A percentile compares a stretch with the other conserved stretches of the same genome.
Conservation (phyloP, 768 basidiomycete genomes). For the Exsudoporus frostii region DNA sequence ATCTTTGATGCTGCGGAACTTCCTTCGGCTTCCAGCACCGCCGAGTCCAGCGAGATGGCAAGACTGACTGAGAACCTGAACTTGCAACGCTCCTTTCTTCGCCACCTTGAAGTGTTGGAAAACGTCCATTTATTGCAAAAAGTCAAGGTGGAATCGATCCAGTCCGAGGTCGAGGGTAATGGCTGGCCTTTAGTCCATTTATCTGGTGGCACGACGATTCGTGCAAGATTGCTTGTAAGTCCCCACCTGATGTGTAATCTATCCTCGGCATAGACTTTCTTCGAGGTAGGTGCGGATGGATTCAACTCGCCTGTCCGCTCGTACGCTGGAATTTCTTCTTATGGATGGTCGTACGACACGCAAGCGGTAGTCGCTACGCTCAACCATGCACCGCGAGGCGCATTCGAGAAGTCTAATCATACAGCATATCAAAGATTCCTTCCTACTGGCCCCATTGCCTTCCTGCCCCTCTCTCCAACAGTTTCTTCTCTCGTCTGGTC, state of each 20-base stretch:
- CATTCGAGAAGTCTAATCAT: conserved; percentile 62
- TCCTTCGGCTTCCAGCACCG: conserved; percentile 25
- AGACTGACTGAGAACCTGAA: conserved; percentile 91
- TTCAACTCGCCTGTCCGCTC: conserved; percentile 90
- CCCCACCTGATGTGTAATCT: background rate
- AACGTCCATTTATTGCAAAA: conserved; percentile 66
- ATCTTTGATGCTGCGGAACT: conserved; percentile 58
- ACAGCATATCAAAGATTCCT: conserved; percentile 94
- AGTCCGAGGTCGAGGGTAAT: conserved; percentile 40
- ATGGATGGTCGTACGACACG: conserved; percentile 88
- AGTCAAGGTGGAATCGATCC: conserved; percentile 71
- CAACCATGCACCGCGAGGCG: conserved; percentile 60
- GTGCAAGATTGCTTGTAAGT: conserved; percentile 73
- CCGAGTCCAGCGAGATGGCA: conserved; percentile 56
- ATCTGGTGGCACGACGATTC: conserved; percentile 60
- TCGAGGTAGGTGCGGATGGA: conserved; percentile 91
- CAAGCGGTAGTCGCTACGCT: conserved; percentile 91
- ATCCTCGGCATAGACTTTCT: background rate
- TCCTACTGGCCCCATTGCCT: conserved; percentile 92
- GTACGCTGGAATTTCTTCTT: conserved; percentile 81
- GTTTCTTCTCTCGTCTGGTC: conserved; percentile 94
- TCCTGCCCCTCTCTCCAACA: conserved; percentile 80
- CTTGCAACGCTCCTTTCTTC: conserved; percentile 80
- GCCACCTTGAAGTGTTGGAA: conserved; percentile 50
- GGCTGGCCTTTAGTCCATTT: conserved; percentile 82